Evolutionary conservation across 2,329 filamentous ascomycete genomes (phyloP).

Genomic region (Paraphaeosphaeria minitans): DNA sequence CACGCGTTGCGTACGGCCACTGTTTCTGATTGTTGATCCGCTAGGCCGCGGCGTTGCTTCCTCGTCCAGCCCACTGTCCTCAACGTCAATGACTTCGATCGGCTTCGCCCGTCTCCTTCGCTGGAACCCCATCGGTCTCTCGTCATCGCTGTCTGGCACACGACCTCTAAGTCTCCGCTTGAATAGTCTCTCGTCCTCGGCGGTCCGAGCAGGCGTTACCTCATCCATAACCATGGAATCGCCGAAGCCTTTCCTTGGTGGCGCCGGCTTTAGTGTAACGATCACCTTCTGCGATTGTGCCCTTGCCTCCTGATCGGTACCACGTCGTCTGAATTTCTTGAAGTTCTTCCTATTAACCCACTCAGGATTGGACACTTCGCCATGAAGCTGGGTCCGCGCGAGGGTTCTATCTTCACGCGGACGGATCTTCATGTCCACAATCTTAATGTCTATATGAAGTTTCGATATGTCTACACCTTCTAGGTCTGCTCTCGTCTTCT

Average conservation of each 20-base stretch:
- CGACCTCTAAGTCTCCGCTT: constrained; percentile 15
- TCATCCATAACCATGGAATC: constrained; percentile 75
- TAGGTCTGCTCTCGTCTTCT: constrained; percentile 60
- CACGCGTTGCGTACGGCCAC: constrained; percentile 31
- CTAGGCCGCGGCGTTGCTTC: constrained; percentile 25
- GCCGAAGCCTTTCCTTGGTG: constrained; percentile 70
- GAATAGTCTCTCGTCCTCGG: constrained; percentile 19
- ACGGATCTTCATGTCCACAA: constrained; percentile 76
- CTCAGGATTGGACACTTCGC: constrained; percentile 77
- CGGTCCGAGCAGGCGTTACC: constrained; percentile 21
- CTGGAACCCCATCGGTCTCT: constrained; percentile 37
- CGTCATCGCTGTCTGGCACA: constrained; percentile 26
- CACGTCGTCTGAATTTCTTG: constrained; percentile 75
- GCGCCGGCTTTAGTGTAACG: constrained; percentile 71
- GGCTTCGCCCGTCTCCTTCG: constrained; percentile 23
- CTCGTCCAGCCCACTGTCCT: constrained; percentile 39
- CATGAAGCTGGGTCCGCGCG: constrained; percentile 42
- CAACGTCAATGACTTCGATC: constrained; percentile 33
- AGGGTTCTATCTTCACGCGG: constrained; percentile 32
- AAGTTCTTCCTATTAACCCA: constrained; percentile 98
- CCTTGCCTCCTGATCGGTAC: constrained; percentile 33
- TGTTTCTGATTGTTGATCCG: constrained; percentile 27
- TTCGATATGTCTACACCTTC: constrained; percentile 72
- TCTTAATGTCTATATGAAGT: constrained; percentile 73
- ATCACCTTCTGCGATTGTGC: constrained; percentile 63